Evolutionary conservation across 371 early-diverging fungal species (phyloP).

Genomic region (Saksenaea vasiformis): DNA sequence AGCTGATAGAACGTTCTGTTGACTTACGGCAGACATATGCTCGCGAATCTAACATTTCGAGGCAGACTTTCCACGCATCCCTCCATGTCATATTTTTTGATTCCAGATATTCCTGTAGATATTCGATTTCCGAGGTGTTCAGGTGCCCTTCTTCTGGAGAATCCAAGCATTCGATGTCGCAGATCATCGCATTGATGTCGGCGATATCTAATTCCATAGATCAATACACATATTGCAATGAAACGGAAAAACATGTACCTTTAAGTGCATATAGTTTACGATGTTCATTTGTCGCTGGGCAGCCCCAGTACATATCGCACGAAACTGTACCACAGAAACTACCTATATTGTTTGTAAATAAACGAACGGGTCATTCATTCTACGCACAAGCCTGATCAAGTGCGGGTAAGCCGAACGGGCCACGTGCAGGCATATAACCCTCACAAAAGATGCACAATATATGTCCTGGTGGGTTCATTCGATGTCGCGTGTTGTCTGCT

Average conservation of each 20-base stretch:
- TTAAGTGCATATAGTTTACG: conserved; percentile 19
- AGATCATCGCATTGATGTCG: not conserved
- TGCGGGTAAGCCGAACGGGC: conserved; percentile 7
- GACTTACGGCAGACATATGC: conserved; percentile 17
- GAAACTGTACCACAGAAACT: conserved; percentile 25
- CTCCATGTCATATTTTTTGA: conserved; percentile 8
- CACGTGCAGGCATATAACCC: conserved; percentile 18
- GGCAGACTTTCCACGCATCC: conserved; percentile 20
- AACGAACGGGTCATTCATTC: not conserved
- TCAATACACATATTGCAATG: not conserved
- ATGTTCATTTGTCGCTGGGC: conserved; percentile 3
- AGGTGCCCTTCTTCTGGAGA: conserved; percentile 22
- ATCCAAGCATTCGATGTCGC: conserved; percentile 9
- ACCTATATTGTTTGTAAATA: conserved; percentile 4
- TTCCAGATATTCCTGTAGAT: conserved; percentile 8
- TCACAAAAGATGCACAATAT: conserved; percentile 15
- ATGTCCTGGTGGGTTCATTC: conserved; percentile 18
- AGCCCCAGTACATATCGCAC: conserved; percentile 23
- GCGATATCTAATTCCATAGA: conserved; percentile 6
- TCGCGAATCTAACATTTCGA: conserved; percentile 15
- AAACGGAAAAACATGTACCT: conserved; percentile 3
- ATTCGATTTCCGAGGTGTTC: conserved; percentile 14
- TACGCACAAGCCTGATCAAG: conserved; percentile 18
- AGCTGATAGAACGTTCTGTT: not conserved
- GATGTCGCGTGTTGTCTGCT: not conserved